Percentiles rank a stretch among this genome's conserved stretches.
Evolutionary conservation across 2,329 filamentous ascomycete species (phyloP).

Genomic region (Aspergillus costaricaensis): DNA sequence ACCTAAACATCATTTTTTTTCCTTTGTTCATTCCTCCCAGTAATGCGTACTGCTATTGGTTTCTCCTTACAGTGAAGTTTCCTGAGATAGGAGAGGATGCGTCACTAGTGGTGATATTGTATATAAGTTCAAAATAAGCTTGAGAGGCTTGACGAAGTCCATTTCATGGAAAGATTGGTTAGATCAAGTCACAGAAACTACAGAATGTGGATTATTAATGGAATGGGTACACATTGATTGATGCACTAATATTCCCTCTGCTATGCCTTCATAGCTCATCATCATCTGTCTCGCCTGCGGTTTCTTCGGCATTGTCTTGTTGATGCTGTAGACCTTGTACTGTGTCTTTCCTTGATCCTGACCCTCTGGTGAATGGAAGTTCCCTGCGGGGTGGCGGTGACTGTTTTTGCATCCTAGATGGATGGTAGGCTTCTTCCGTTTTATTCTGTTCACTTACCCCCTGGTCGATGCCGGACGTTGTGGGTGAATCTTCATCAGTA

Average conservation of each 20-base stretch:
- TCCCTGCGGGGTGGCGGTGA: conserved; percentile 44
- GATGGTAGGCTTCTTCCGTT: conserved; percentile 1
- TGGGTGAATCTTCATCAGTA: conserved; percentile 31
- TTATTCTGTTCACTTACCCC: conserved; percentile 1
- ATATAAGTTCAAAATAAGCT: conserved; percentile 37
- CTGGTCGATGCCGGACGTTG: neutral
- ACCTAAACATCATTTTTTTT: conserved; percentile 34
- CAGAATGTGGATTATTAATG: neutral
- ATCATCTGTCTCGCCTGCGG: conserved; percentile 43
- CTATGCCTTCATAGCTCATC: conserved; percentile 39
- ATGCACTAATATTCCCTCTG: neutral
- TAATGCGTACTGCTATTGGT: conserved; percentile 20
- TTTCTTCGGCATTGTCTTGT: conserved; percentile 26
- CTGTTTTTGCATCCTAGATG: conserved; percentile 15
- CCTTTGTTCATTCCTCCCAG: conserved; percentile 17
- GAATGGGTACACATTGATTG: neutral
- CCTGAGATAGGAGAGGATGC: conserved; percentile 25
- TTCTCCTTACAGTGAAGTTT: conserved; percentile 23
- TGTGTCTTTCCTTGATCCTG: conserved; percentile 8
- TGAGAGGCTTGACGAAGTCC: conserved; percentile 14
- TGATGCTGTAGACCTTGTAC: conserved; percentile 1
- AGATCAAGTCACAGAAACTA: neutral
- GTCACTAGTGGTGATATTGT: conserved; percentile 35
- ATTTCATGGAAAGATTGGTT: neutral
- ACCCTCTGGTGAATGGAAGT: conserved; percentile 42